phyloP scores from a whole-genome alignment of 805 yeast species.

The Pichia paraexigua region DNA sequence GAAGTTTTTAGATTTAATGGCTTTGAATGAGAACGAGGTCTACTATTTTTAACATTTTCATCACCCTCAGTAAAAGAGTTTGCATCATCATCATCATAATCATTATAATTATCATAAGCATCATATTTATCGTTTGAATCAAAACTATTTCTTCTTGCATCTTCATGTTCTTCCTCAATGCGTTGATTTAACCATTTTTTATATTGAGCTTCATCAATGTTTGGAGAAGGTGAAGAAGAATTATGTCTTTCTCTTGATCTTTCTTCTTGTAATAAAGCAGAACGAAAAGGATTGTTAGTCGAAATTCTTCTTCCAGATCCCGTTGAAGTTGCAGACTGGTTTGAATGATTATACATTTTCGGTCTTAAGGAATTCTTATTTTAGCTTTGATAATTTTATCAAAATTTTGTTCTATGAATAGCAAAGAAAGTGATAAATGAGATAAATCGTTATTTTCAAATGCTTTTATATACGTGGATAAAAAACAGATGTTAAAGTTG shows the following conservation, averaged over 20 bases:
- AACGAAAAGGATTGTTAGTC: conserved; percentile 68
- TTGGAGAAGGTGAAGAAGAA: conserved; percentile 9
- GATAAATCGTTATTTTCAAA: too few species aligned
- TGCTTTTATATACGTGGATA: neutral
- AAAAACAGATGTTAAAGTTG: neutral
- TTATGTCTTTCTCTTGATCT: conserved; percentile 8
- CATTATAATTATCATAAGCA: conserved; percentile 15
- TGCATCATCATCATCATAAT: conserved; percentile 36
- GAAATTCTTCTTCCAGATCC: conserved; percentile 44
- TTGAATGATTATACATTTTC: conserved; percentile 26
- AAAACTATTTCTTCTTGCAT: conserved; percentile 4
- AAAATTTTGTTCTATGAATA: neutral
- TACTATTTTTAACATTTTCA: conserved; percentile 9
- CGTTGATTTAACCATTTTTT: conserved; percentile 47
- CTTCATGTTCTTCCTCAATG: conserved; percentile 26
- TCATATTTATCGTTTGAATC: neutral
- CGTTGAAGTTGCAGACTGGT: conserved; percentile 25
- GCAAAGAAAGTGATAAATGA: neutral
- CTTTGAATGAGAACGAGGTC: conserved; percentile 1
- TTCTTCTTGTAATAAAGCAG: conserved; percentile 31
- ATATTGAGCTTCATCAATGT: conserved; percentile 31
- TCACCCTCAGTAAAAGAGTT: conserved; percentile 23
- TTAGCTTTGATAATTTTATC: too few species aligned
- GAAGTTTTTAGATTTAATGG: conserved; percentile 15
- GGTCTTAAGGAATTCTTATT: neutral